Conservation (phyloP, 208 protist genomes). For the Crithidia brevicula region DNA sequence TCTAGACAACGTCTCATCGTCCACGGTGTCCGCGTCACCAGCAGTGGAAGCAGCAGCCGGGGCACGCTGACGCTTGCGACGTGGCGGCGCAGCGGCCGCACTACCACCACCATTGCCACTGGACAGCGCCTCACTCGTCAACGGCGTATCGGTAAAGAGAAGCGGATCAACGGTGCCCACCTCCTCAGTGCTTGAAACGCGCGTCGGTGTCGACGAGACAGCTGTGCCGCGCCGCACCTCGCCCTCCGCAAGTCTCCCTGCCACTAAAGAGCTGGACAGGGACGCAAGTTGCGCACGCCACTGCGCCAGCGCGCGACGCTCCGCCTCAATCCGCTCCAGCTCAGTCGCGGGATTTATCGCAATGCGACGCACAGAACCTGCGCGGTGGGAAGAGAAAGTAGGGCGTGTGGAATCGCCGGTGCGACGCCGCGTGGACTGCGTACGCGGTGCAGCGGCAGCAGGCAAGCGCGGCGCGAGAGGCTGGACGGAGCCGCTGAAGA, state of each 20-base stretch:
- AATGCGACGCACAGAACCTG: too few relatives aligned
- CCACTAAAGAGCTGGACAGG: too few relatives aligned
- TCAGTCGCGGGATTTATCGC: too few relatives aligned
- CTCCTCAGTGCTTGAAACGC: neutral
- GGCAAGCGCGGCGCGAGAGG: conserved; percentile 34
- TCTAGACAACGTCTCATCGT: neutral
- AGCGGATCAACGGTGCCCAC: neutral
- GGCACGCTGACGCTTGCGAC: conserved; percentile 22
- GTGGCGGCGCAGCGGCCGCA: neutral
- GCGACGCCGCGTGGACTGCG: too few relatives aligned
- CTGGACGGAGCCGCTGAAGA: conserved; percentile 34
- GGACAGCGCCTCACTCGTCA: neutral
- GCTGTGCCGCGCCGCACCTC: too few relatives aligned
- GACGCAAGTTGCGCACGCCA: conserved; percentile 3
- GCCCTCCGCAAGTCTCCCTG: too few relatives aligned
- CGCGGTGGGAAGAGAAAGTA: too few relatives aligned
- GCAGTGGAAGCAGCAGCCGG: neutral
- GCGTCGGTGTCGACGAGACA: too few relatives aligned
- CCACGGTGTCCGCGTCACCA: neutral
- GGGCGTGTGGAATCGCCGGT: too few relatives aligned
- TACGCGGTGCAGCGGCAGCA: conserved; percentile 2
- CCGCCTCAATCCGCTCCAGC: conserved; percentile 22
- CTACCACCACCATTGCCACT: too few relatives aligned
- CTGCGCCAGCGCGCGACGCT: conserved; percentile 10
- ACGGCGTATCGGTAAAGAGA: conserved; percentile 30